Base-by-base conservation (phyloP, 495 filamentous ascomycete species). In the Aspergillus hancockii region DNA sequence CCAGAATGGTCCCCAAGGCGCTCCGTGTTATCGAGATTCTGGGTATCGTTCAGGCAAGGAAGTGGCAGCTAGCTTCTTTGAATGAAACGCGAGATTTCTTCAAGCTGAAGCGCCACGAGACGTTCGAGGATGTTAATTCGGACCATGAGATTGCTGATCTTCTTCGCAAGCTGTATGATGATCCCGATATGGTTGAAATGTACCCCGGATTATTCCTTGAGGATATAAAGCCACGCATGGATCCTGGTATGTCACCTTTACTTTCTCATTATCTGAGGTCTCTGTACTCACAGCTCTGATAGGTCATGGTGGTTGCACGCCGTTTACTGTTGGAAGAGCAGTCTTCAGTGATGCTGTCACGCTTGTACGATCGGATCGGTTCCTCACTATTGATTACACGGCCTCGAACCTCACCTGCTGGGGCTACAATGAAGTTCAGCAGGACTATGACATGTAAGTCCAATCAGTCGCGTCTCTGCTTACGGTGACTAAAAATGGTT, bases 81-180 rank as follows among this genome's bases (percentile, higher is more conserved):
- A 93, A 93, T 71, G 90, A 93, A 69, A 90, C 92, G 72, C 76
- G 90, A 36, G 79, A 83, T 63, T 88, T 90, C 74, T 91, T 92
- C 61, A 83, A 82, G 4, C 78, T 93, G 3, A 84, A 85, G 65
- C 83, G 81, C 1, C 81, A 92, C 64, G 72, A 82, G 54, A 87
- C 78, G 0, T 93, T 93, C 54, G 85, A 90, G 61, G 85, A 88
- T 52, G 91, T 93, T 74, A 92, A 90, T 63, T 77, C 80, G 0
- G 83, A 92, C 63, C 81, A 81, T 9, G 78, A 79, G 13, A 80
- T 92, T 22, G 81, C 85, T 8, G 77, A 87, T 32, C 74, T 82
- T 21, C 79, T 93, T 2, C 81, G 83, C 41, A 80, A 85, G 46
- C 75, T 92, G 18, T 92, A 92, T 67, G 85, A 88, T 50, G 79